A percentile compares a stretch with the other conserved stretches of the same genome.
phyloP scores from a whole-genome alignment of 805 yeast genomes.

The Starmerella vaccinii region DNA sequence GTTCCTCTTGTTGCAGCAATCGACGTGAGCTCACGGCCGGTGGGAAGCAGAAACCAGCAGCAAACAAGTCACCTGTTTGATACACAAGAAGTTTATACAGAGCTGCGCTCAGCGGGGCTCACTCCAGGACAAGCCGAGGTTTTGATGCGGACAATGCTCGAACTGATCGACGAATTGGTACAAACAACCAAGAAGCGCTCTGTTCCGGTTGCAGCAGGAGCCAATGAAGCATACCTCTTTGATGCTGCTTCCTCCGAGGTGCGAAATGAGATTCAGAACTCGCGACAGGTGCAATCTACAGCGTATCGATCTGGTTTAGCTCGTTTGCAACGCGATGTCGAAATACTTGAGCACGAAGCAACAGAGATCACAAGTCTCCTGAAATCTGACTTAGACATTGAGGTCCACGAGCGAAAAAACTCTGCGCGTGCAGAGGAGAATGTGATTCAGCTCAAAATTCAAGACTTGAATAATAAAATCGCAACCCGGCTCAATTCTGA shows the following conservation, averaged over 20 bases:
- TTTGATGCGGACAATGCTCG: constrained; percentile 39
- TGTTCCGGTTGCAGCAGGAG: constrained; percentile 52
- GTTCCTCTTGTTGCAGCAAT: neutral
- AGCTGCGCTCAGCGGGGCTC: constrained; percentile 48
- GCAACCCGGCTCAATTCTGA: constrained; percentile 72
- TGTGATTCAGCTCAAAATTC: constrained; percentile 55
- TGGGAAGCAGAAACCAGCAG: neutral
- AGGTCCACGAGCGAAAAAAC: constrained; percentile 73
- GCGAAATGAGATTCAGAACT: constrained; percentile 61
- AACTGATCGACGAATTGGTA: constrained; percentile 31
- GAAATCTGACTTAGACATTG: constrained; percentile 71
- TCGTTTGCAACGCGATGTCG: constrained; percentile 60
- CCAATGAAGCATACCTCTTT: constrained; percentile 77
- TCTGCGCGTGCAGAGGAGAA: constrained; percentile 71
- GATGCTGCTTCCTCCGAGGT: constrained; percentile 89
- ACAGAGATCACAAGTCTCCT: constrained; percentile 51
- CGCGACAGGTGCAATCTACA: constrained; percentile 59
- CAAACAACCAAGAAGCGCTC: constrained; percentile 29
- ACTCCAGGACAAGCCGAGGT: constrained; percentile 51
- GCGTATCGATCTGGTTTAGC: constrained; percentile 57
- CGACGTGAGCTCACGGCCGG: neutral
- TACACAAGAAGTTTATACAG: constrained; percentile 49
- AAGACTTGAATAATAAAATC: constrained; percentile 75
- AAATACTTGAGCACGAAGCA: constrained; percentile 64
- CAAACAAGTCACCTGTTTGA: constrained; percentile 36